A percentile compares a stretch with the other conserved stretches of the same genome.
Evolutionary conservation across 148 eudicot species (phyloP).

Genomic region (Pouteria glomerata): DNA sequence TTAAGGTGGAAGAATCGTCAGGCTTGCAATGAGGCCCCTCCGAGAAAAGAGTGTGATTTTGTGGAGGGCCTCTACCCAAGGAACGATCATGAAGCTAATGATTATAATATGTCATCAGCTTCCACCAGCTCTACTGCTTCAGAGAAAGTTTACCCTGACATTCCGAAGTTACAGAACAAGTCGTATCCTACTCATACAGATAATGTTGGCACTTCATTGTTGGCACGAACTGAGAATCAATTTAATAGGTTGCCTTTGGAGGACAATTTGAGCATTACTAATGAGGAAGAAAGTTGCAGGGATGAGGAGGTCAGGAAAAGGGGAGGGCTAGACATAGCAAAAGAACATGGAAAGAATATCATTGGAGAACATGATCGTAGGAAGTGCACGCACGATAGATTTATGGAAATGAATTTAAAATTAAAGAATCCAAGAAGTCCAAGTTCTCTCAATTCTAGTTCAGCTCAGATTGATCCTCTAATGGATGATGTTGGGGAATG

Average conservation of each 20-base stretch:
- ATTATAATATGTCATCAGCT: constrained; percentile 34
- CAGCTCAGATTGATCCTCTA: constrained; percentile 45
- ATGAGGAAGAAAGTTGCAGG: constrained; percentile 16
- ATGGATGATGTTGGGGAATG: constrained; percentile 95
- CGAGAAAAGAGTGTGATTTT: constrained; percentile 47
- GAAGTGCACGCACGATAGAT: constrained; percentile 32
- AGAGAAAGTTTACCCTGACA: constrained; percentile 29
- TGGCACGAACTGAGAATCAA: constrained; percentile 19
- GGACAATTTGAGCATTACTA: constrained; percentile 18
- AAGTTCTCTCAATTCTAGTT: constrained; percentile 24
- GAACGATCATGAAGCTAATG: constrained; percentile 32
- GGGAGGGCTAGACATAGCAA: constrained; percentile 19
- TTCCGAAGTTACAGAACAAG: constrained; percentile 23
- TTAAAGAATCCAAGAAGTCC: constrained; percentile 35
- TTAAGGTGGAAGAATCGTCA: constrained; percentile 75
- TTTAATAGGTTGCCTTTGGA: constrained; percentile 17
- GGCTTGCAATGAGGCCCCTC: constrained; percentile 58
- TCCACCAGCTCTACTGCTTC: constrained; percentile 35
- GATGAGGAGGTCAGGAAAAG: constrained; percentile 16
- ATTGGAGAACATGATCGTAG: constrained; percentile 25
- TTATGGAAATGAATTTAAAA: constrained; percentile 34
- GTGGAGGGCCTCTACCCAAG: constrained; percentile 39
- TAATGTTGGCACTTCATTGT: constrained; percentile 22
- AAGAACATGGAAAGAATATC: constrained; percentile 21
- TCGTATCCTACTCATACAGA: constrained; percentile 18